These are phyloP conservation scores for Clitopilus hobsonii DNA, from an alignment of 768 basidiomycete genomes.

Conservation along the genomic window DNA sequence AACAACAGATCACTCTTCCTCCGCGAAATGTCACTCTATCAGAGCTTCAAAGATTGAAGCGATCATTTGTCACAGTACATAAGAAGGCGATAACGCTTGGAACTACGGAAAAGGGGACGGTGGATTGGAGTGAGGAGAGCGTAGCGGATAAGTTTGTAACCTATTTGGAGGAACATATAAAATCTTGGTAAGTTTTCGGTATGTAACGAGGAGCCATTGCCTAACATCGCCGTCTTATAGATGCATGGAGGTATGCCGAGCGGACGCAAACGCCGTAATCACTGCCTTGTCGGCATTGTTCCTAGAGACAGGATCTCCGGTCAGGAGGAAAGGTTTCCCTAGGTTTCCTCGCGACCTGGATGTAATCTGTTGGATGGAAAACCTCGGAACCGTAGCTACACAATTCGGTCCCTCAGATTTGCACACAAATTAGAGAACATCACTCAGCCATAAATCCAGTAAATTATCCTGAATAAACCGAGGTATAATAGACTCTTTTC, in stretches of 20 bases:
- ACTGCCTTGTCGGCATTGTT: background rate
- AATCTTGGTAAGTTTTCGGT: slow-evolving; percentile 23
- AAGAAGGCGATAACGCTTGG: slow-evolving; percentile 86
- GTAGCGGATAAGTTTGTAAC: slow-evolving; percentile 65
- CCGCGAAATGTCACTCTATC: slow-evolving; percentile 72
- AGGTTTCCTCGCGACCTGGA: no score
- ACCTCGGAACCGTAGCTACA: no score
- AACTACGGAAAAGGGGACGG: slow-evolving; percentile 67
- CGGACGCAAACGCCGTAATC: slow-evolving; percentile 1
- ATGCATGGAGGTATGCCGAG: background rate
- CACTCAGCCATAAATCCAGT: no score
- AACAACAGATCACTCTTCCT: slow-evolving; percentile 57
- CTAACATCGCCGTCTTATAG: background rate
- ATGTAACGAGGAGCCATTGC: no score
- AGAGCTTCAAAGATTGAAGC: slow-evolving; percentile 83
- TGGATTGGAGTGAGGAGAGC: slow-evolving; percentile 74
- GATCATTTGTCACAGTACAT: slow-evolving; percentile 88
- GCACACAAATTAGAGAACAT: background rate
- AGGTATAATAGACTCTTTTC: background rate
- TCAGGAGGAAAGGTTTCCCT: background rate
- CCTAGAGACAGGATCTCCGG: background rate
- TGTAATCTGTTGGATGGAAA: no score
- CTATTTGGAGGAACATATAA: slow-evolving; percentile 71
- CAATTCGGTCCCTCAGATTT: background rate
- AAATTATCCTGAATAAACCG: background rate